Evolutionary conservation across 208 protist genomes (phyloP), one percentile per base, ranked within the genome.

Genomic region (Borovskyia barvae): DNA sequence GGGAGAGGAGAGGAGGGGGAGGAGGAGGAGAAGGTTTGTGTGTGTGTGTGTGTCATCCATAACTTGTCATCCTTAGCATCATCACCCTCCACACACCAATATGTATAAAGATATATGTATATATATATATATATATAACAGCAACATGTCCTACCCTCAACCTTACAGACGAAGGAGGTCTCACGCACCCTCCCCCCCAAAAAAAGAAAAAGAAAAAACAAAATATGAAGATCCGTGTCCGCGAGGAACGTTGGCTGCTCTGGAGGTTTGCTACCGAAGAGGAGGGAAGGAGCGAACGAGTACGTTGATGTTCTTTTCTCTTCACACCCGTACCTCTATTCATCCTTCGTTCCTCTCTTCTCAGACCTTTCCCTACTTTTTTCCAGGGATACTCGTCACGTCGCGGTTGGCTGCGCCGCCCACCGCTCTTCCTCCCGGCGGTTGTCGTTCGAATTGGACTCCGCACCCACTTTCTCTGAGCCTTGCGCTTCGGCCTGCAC

Each of bases 401-500:
- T n/a, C n/a, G n/a, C n/a, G n/a, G n/a, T n/a, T n/a, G n/a, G n/a
- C n/a, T n/a, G n/a, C n/a, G n/a, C n/a, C n/a, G n/a, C n/a, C n/a
- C n/a, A n/a, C n/a, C n/a, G n/a, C n/a, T n/a, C n/a, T n/a, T n/a
- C n/a, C n/a, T n/a, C n/a, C n/a, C n/a, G n/a, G n/a, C n/a, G n/a
- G n/a, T n/a, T n/a, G n/a, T n/a, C 22, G n/a, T 29, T 32, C 14
- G 2, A 26, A 9, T 6, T 11, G 15, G 36, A 26, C 37, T 24
- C 39, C 24, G 17, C 24, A 20, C 30, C 40, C 9, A 30, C 11
- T 24, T 59, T 74, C 45, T 68, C 55, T 14, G 43, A 42, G 40
- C 32, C 54, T 4, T 32, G 36, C 5, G 28, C 25, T 0, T 57
- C 35, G 1, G 51, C 28, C 52, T 57, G 66, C 25, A 84, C 61